These are phyloP conservation scores for Agastache rugosa DNA, from an alignment of 257 asterid species.

Conservation along the genomic window DNA sequence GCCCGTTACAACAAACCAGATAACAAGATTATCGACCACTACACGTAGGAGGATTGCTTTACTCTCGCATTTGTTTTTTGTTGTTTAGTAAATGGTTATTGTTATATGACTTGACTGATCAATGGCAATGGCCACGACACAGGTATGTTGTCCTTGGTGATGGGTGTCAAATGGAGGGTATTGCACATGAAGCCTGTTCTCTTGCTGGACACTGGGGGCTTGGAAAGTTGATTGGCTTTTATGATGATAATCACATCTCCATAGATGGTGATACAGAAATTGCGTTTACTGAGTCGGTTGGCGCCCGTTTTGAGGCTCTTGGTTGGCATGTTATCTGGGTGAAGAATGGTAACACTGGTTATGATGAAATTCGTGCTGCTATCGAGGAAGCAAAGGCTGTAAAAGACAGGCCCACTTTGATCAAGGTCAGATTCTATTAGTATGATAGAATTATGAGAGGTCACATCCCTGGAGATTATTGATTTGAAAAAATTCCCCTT, in stretches of 20 bases:
- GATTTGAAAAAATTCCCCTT: background rate
- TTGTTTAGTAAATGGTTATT: background rate
- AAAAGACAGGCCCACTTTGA: conserved; percentile 89
- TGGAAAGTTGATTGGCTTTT: conserved; percentile 89
- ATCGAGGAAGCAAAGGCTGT: conserved; percentile 92
- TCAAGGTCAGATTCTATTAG: conserved; percentile 55
- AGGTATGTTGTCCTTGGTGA: conserved; percentile 74
- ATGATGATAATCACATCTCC: conserved; percentile 94
- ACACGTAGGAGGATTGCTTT: conserved; percentile 56
- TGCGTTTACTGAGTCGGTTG: conserved; percentile 89
- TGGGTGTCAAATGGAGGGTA: conserved; percentile 98
- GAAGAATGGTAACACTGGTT: conserved; percentile 90
- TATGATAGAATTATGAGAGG: background rate
- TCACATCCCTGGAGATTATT: background rate
- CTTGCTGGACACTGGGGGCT: conserved; percentile 99
- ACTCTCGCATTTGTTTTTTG: background rate
- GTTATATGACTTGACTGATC: conserved; percentile 14
- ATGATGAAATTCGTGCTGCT: conserved; percentile 95
- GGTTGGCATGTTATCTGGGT: conserved; percentile 99
- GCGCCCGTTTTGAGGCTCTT: conserved; percentile 82
- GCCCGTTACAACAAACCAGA: conserved; percentile 82
- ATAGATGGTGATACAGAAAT: conserved; percentile 96
- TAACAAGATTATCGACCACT: conserved; percentile 73
- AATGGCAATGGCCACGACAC: conserved; percentile 23
- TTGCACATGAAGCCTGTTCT: conserved; percentile 87